Evolutionary conservation across 2,329 filamentous ascomycete genomes (phyloP).

Genomic region (Diaporthe longicolla): DNA sequence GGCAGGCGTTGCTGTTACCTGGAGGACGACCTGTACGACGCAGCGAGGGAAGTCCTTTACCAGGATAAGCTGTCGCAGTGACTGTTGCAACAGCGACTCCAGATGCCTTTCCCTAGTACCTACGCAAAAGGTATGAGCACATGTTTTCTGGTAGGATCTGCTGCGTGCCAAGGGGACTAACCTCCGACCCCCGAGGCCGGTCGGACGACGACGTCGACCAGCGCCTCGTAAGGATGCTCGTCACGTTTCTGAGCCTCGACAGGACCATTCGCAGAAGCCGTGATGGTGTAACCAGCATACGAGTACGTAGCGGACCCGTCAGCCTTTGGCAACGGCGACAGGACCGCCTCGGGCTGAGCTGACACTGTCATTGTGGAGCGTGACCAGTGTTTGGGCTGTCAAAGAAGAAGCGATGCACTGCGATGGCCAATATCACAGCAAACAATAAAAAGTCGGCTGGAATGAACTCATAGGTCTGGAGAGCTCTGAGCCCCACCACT

Average conservation of each 20-base stretch:
- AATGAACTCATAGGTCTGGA: conserved; percentile 41
- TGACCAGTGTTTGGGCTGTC: conserved; percentile 37
- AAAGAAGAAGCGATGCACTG: conserved; percentile 27
- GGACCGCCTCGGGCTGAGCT: conserved; percentile 64
- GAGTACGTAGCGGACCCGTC: conserved; percentile 87
- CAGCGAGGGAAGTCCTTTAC: conserved; percentile 82
- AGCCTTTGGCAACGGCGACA: conserved; percentile 76
- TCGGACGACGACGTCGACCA: conserved; percentile 90
- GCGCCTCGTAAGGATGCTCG: conserved; percentile 91
- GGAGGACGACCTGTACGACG: conserved; percentile 85
- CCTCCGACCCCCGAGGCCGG: conserved; percentile 88
- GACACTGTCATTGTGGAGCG: conserved; percentile 55
- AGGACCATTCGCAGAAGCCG: conserved; percentile 91
- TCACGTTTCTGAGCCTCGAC: conserved; percentile 91
- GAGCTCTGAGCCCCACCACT: conserved; percentile 36
- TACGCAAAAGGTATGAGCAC: conserved; percentile 52
- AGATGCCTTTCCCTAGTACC: conserved; percentile 85
- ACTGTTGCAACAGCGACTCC: conserved; percentile 80
- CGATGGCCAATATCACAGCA: background rate
- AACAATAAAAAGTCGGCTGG: conserved; percentile 22
- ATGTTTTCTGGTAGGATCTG: conserved; percentile 29
- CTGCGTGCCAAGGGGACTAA: conserved; percentile 53
- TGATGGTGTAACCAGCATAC: conserved; percentile 82
- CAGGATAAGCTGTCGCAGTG: conserved; percentile 81
- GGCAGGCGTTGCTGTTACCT: conserved; percentile 78